phyloP scores from a whole-genome alignment of 2,329 filamentous ascomycete species.

The Phoma sp. region DNA sequence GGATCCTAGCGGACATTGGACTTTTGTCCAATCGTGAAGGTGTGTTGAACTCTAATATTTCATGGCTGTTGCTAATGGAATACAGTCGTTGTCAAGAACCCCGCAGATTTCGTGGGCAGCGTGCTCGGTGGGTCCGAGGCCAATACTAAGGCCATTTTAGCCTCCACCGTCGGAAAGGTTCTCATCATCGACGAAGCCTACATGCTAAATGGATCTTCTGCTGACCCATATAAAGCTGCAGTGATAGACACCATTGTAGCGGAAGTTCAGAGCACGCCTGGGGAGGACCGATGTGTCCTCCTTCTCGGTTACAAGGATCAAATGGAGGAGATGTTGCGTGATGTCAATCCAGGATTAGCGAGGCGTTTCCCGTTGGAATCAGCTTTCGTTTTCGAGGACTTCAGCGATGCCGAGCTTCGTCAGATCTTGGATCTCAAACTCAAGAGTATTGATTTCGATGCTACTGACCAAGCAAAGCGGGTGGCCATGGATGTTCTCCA shows the following conservation, averaged over 20 bases:
- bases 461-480: conserved; percentile 60
- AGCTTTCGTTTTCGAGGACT: conserved; percentile 75
- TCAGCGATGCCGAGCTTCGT: conserved; percentile 63
- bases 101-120: conserved; percentile 74
- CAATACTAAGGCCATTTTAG: conserved; percentile 75
- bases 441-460: conserved; percentile 61
- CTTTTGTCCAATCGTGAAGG: conserved; percentile 73
- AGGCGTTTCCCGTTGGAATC: conserved; percentile 70
- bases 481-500: conserved; percentile 66
- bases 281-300: conserved; percentile 76
- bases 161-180: conserved; percentile 72
- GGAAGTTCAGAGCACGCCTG: conserved; percentile 72
- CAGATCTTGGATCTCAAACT: conserved; percentile 71
- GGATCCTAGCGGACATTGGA: conserved; percentile 72
- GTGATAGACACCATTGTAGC: conserved; percentile 79
- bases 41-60: conserved; percentile 36
- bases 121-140: conserved; percentile 72
- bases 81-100: conserved; percentile 74
- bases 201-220: conserved; percentile 59
- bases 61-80: conserved; percentile 9
- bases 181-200: conserved; percentile 85
- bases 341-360: conserved; percentile 73
- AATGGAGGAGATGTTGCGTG: conserved; percentile 77
- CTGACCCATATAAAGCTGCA: conserved; percentile 65
- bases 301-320: conserved; percentile 74